Base-by-base conservation (phyloP, 2,329 filamentous ascomycete genomes). In the Chalaropsis ovoidea region DNA sequence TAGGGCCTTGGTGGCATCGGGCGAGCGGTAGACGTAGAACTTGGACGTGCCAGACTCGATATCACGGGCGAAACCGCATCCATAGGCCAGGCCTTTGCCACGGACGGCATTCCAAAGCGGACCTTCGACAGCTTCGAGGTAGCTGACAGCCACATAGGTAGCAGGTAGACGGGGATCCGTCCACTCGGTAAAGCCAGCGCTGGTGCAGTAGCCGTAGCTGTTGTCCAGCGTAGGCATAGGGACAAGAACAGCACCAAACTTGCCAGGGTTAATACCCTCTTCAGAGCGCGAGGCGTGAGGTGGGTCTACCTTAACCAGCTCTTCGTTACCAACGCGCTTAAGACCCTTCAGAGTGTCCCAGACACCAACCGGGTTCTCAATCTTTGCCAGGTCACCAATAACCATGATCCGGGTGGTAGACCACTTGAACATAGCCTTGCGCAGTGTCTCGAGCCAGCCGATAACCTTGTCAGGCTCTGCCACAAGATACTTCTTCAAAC, bases 21-120 rank as follows among this genome's bases (percentile, higher is more conserved):
- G 93, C 0, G 90, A 95, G 31, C 93, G 87, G 78, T 95, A 96
- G 52, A 97, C 87, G 65, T 86, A 85, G 77, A 95, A 95, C 68
- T 89, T 86, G 63, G 96, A 77, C 62, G 89, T 84, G 2, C 93
- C 94, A 1, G 85, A 86, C 71, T 94, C 90, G 35, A 89, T 78
- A 72, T 90, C 88, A 58, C 88, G 86, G 56, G 81, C 81, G 72
- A 97, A 95, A 71, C 82, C 85, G 0, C 88, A 87, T 64, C 92
- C 92, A 72, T 99, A 99, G 0, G 94, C 94, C 63, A 97, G 85
- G 56, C 94, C 94, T 54, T 90, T 94, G 65, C 94, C 94, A 60
- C 94, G 90, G 61, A 97, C 89, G 0, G 90, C 90, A 69, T 88
- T 88, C 93, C 94, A 97, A 41, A 99, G 83, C 0, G 94, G 94